Evolutionary conservation across 768 basidiomycete genomes (phyloP).

Genomic region (Phaffia australis): DNA sequence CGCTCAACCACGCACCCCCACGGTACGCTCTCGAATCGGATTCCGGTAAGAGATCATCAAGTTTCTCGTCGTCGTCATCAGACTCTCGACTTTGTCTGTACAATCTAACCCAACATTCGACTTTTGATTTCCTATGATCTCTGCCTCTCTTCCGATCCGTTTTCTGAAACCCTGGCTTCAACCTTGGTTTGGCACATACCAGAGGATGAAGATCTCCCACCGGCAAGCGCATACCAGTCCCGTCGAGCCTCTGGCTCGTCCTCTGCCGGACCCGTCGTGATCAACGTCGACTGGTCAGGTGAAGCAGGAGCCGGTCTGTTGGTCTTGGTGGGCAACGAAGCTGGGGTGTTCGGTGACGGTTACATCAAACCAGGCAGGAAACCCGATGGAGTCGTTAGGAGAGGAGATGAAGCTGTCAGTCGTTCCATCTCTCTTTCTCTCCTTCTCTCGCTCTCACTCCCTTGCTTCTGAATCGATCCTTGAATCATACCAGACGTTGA

Average conservation of each 20-base stretch:
- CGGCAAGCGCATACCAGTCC: too few relatives aligned
- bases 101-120: too few relatives aligned
- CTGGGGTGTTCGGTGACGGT: constrained; percentile 4
- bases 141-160: too few relatives aligned
- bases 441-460: too few relatives aligned
- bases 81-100: too few relatives aligned
- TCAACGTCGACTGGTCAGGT: constrained; percentile 2
- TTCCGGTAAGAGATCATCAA: background rate
- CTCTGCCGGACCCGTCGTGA: background rate
- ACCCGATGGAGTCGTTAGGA: too few relatives aligned
- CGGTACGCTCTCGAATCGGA: constrained; percentile 13
- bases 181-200: too few relatives aligned
- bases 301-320: background rate
- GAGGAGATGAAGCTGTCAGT: background rate
- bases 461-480: too few relatives aligned
- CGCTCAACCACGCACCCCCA: background rate
- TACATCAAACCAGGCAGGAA: background rate
- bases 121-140: too few relatives aligned
- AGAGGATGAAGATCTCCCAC: constrained; percentile 7
- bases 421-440: background rate
- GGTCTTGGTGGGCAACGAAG: background rate
- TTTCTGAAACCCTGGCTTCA: too few relatives aligned
- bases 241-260: background rate
- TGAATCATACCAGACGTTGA: too few relatives aligned
- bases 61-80: too few relatives aligned